Percentiles rank a stretch among this genome's conserved stretches.
Evolutionary conservation across 768 basidiomycete genomes (phyloP).

Genomic region (Naganishia onofrii): DNA sequence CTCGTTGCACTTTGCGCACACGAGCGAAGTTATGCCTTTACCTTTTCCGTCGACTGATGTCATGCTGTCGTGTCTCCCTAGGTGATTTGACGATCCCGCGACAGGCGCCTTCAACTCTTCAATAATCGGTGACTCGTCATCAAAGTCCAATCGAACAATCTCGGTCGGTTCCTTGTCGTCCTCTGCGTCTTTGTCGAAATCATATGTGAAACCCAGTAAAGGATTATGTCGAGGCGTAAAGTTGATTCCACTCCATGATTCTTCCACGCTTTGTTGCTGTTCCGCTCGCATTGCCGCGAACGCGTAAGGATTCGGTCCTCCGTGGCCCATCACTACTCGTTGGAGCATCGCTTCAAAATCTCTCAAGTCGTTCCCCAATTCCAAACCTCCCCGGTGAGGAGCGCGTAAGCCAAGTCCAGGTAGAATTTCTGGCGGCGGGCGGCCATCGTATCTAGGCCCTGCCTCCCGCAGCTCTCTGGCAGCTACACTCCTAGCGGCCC

Average conservation of each 20-base stretch:
- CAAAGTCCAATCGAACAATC: conserved; percentile 33
- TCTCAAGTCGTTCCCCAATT: too few species aligned
- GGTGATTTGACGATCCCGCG: conserved; percentile 1
- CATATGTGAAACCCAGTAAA: conserved; percentile 34
- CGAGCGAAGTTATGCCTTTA: conserved; percentile 33
- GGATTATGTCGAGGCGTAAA: conserved; percentile 28
- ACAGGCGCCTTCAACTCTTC: conserved; percentile 19
- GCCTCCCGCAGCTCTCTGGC: too few species aligned
- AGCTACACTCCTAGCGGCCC: too few species aligned
- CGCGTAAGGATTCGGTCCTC: too few species aligned
- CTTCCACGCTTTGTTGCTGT: conserved; percentile 31
- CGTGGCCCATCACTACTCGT: not conserved
- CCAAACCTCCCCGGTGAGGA: too few species aligned
- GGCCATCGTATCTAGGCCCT: too few species aligned
- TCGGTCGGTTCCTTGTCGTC: conserved; percentile 34
- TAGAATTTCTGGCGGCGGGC: too few species aligned
- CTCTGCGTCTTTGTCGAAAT: conserved; percentile 38
- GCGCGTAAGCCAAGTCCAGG: too few species aligned
- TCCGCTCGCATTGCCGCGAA: not conserved
- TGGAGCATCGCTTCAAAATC: not conserved
- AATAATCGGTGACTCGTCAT: conserved; percentile 39
- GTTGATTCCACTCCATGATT: conserved; percentile 34
- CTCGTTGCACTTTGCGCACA: conserved; percentile 38
- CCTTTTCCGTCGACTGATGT: conserved; percentile 12
- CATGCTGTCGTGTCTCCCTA: conserved; percentile 9